Percentiles rank a stretch among this genome's conserved stretches.
Evolutionary conservation across 345 rosid genomes (phyloP).

Genomic region (Lumnitzera racemosa): DNA sequence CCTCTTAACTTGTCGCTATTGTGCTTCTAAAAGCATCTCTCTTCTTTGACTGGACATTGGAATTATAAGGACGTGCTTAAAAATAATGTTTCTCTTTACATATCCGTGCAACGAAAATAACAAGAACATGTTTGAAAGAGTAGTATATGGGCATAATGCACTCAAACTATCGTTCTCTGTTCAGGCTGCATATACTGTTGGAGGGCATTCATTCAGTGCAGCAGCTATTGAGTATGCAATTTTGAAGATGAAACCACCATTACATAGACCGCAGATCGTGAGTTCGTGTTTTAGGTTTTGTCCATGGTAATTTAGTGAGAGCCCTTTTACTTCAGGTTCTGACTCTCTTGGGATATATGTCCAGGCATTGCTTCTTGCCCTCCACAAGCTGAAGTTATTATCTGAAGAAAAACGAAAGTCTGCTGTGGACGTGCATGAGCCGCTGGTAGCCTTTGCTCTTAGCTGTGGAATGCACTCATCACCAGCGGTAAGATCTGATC

Average conservation of each 20-base stretch:
- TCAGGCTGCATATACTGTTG: conserved; percentile 92
- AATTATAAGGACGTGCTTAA: no score
- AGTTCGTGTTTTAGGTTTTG: conserved; percentile 1
- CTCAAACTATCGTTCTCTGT: conserved; percentile 4
- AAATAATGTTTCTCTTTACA: no score
- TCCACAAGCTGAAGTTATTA: conserved; percentile 68
- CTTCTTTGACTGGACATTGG: no score
- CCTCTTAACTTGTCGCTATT: no score
- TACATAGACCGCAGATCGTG: conserved; percentile 84
- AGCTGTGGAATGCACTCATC: conserved; percentile 90
- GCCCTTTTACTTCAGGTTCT: background rate
- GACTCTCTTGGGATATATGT: conserved; percentile 7
- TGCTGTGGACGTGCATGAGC: conserved; percentile 48
- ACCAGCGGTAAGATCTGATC: conserved; percentile 54
- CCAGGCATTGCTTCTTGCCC: conserved; percentile 84
- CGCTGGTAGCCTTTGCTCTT: conserved; percentile 72
- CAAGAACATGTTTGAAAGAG: background rate
- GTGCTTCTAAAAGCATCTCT: no score
- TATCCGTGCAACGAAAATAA: no score
- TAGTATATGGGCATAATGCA: no score
- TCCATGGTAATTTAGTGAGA: background rate
- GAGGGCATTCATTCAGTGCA: conserved; percentile 85
- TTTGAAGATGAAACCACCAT: conserved; percentile 84
- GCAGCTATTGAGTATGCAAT: conserved; percentile 65
- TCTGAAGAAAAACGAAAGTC: conserved; percentile 65